Evolutionary conservation across 805 yeast species (phyloP).

Genomic region (Candida maesae): DNA sequence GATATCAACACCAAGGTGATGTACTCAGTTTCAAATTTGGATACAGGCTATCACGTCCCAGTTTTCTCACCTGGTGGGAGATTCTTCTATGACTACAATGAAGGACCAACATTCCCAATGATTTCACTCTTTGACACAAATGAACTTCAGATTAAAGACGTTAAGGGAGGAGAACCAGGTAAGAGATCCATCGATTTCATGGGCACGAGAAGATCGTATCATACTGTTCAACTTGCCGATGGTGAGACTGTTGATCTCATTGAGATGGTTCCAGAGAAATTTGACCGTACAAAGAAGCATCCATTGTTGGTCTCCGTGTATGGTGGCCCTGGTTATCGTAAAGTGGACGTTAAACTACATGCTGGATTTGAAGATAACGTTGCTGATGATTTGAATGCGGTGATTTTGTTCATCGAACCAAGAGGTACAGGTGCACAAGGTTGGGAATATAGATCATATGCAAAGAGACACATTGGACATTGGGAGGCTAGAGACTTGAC

Average conservation of each 20-base stretch:
- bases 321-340: constrained; percentile 81
- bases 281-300: constrained; percentile 44
- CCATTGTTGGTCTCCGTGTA: constrained; percentile 68
- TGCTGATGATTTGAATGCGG: constrained; percentile 52
- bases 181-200: constrained; percentile 17
- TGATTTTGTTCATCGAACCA: constrained; percentile 70
- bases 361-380: constrained; percentile 58
- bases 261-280: constrained; percentile 59
- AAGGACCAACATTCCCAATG: constrained; percentile 24
- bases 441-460: constrained; percentile 60
- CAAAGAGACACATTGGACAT: constrained; percentile 54
- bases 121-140: constrained; percentile 14
- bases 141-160: background rate
- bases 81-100: constrained; percentile 38
- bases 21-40: constrained; percentile 29
- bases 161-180: background rate
- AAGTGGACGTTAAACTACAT: constrained; percentile 42
- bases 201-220: constrained; percentile 18
- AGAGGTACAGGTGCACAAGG: constrained; percentile 81
- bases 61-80: constrained; percentile 55
- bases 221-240: constrained; percentile 19
- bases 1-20: constrained; percentile 31
- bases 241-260: constrained; percentile 43
- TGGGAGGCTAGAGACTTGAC: constrained; percentile 76
- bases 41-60: constrained; percentile 46